Base-by-base conservation (phyloP, 2,329 filamentous ascomycete genomes). In the Plenodomus tracheiphilus region DNA sequence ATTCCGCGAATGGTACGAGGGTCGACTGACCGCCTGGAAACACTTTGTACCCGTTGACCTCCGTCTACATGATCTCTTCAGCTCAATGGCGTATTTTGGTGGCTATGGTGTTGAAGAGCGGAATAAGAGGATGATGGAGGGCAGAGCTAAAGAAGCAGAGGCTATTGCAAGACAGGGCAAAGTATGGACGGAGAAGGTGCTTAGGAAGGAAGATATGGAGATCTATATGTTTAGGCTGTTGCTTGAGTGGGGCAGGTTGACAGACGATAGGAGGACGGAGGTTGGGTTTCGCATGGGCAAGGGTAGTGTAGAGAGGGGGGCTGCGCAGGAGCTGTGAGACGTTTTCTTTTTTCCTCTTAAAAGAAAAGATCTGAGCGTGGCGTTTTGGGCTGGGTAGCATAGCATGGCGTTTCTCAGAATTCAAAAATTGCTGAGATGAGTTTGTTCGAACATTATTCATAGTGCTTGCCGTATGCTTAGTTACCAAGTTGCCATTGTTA, bases 21-120 rank as follows among this genome's bases (percentile, higher is more conserved):
- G 86, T 41, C 82, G 90, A 5, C 72, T 94, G 15, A 81, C 79
- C 49, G 83, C 89, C 0, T 95, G 89, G 89, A 75, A 86, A 38
- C 89, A 95, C 67, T 94, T 91, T 61, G 85, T 93, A 1, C 90
- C 90, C 8, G 73, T 92, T 15, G 89, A 94, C 65, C 58, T 87
- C 1, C 81, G 89, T 2, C 83, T 88, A 17, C 87, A 91, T 51
- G 87, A 82, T 1, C 73, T 94, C 35, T 90, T 88, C 76, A 85
- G 83, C 53, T 89, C 86, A 0, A 71, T 92, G 45, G 82, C 86
- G 0, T 94, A 91, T 71, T 93, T 94, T 37, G 66, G 63, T 7
- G 69, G 69, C 3, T 66, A 66, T 16, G 64, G 61, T 3, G 47
- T 63, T 7, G 54, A 62, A 11, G 62, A 56, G 3, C 40, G 59